These are phyloP conservation scores for Macrolepiota albuminosa DNA, from an alignment of 768 basidiomycete genomes.

Conservation along the genomic window DNA sequence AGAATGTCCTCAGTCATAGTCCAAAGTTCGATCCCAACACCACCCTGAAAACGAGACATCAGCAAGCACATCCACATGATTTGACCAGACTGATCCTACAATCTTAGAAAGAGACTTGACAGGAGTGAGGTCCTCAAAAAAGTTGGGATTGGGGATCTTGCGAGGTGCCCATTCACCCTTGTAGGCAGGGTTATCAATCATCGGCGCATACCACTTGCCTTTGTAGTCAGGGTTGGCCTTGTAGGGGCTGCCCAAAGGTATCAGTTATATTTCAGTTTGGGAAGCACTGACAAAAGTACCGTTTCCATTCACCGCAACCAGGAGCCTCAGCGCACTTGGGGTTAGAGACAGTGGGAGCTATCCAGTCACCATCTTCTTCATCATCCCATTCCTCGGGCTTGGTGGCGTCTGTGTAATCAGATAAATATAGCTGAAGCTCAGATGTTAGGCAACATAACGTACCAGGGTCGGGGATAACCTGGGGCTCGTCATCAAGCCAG, in stretches of 20 bases:
- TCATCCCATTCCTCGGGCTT: conserved; percentile 99
- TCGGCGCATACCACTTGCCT: conserved; percentile 95
- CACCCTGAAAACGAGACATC: conserved; percentile 47
- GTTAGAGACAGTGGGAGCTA: conserved; percentile 85
- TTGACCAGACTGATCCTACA: conserved; percentile 35
- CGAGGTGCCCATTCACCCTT: conserved; percentile 92
- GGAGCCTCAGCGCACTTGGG: conserved; percentile 85
- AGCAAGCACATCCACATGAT: not conserved
- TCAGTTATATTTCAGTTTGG: not conserved
- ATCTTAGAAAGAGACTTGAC: conserved; percentile 84
- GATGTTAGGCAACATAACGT: conserved; percentile 11
- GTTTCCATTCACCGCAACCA: conserved; percentile 95
- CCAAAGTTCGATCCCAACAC: conserved; percentile 98
- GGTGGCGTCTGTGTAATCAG: conserved; percentile 55
- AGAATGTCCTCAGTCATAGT: conserved; percentile 97
- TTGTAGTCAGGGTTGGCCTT: conserved; percentile 94
- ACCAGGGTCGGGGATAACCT: conserved; percentile 84
- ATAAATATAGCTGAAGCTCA: not conserved
- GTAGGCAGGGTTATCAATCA: conserved; percentile 97
- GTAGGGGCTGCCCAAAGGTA: conserved; percentile 47
- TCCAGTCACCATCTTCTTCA: conserved; percentile 99
- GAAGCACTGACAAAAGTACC: conserved; percentile 32
- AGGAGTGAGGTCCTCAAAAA: conserved; percentile 84
- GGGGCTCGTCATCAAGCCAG: conserved; percentile 90
- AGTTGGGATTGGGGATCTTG: conserved; percentile 87